phyloP scores from a whole-genome alignment of 176 grass and related monocot species.

The Paspalum vaginatum region DNA sequence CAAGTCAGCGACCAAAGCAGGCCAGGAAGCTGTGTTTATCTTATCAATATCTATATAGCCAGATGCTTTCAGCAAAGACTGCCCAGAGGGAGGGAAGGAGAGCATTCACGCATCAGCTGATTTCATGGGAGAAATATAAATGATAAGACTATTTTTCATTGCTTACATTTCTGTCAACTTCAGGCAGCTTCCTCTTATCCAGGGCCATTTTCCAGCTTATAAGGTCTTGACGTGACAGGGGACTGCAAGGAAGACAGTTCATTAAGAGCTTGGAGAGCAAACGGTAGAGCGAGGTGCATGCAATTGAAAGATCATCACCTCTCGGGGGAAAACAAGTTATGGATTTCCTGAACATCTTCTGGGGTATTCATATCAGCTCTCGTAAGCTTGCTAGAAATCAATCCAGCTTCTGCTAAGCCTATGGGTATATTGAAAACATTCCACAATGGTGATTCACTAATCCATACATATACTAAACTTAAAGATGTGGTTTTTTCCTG shows the following conservation, averaged over 20 bases:
- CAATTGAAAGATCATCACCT: conserved; percentile 53
- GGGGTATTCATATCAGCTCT: conserved; percentile 50
- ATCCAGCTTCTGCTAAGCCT: conserved; percentile 94
- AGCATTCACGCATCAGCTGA: background rate
- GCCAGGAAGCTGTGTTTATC: conserved; percentile 91
- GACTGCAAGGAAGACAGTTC: conserved; percentile 54
- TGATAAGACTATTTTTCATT: conserved; percentile 37
- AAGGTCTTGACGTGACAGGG: conserved; percentile 89
- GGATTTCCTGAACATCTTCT: conserved; percentile 48
- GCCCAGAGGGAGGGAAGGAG: conserved; percentile 25
- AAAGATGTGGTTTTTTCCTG: conserved; percentile 19
- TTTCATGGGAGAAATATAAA: conserved; percentile 11
- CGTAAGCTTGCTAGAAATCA: conserved; percentile 91
- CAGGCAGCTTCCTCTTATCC: conserved; percentile 69
- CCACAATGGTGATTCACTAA: conserved; percentile 9
- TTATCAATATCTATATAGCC: conserved; percentile 93
- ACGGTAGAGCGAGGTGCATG: background rate
- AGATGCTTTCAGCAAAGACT: conserved; percentile 70
- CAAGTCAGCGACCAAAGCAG: conserved; percentile 79
- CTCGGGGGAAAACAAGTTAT: conserved; percentile 70
- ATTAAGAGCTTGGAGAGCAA: conserved; percentile 1
- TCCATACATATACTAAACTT: background rate
- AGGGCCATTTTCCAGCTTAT: conserved; percentile 94
- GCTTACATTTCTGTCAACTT: conserved; percentile 85
- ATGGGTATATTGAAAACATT: conserved; percentile 31